A percentile compares a stretch with the other conserved stretches of the same genome.
Conservation (phyloP, 2,329 filamentous ascomycete genomes). For the Claviceps africana region DNA sequence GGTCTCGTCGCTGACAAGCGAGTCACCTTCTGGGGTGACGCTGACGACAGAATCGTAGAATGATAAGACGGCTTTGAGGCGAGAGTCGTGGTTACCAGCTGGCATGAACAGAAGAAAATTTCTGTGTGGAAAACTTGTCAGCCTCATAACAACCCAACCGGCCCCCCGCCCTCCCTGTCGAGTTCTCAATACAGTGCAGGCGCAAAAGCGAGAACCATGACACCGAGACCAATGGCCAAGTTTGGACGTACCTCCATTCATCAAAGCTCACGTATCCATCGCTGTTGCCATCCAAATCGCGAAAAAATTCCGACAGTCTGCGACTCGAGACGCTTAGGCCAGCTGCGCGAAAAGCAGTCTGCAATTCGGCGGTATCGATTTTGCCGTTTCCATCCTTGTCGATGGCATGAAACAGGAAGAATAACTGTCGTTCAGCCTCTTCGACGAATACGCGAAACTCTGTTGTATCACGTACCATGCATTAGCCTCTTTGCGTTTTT, state of each 20-base stretch:
- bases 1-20: slow-evolving; percentile 77
- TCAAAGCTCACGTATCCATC: slow-evolving; percentile 82
- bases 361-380: slow-evolving; percentile 75
- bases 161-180: not conserved
- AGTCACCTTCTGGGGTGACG: slow-evolving; percentile 87
- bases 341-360: slow-evolving; percentile 60
- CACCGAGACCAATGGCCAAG: not conserved
- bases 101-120: slow-evolving; percentile 90
- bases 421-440: slow-evolving; percentile 72
- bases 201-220: not conserved
- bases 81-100: slow-evolving; percentile 45
- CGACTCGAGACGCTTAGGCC: slow-evolving; percentile 66
- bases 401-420: slow-evolving; percentile 69
- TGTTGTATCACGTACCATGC: slow-evolving; percentile 19
- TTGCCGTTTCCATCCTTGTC: slow-evolving; percentile 76
- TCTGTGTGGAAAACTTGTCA: slow-evolving; percentile 29
- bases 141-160: too few relatives aligned
- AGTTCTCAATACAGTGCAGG: not conserved
- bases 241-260: slow-evolving; percentile 78
- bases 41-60: slow-evolving; percentile 86
- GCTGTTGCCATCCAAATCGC: slow-evolving; percentile 75
- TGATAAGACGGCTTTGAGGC: slow-evolving; percentile 69
- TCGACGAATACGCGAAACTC: slow-evolving; percentile 87
- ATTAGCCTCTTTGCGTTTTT: not conserved
- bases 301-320: slow-evolving; percentile 74